phyloP scores from a whole-genome alignment of 495 filamentous ascomycete species.

The Penicillium paxilli region DNA sequence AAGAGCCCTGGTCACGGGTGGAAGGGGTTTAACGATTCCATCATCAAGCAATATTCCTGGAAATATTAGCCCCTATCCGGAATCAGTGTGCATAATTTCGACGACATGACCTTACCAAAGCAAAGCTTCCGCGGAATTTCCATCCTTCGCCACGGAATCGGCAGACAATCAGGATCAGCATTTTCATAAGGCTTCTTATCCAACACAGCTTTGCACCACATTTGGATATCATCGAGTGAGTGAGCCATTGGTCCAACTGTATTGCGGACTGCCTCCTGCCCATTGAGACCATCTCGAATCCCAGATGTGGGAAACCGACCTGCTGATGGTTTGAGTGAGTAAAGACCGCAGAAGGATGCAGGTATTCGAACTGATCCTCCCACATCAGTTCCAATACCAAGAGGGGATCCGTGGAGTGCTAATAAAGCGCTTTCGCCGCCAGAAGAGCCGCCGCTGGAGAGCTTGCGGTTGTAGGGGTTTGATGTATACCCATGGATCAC shows the following conservation, averaged over 20 bases:
- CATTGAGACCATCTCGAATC: neutral
- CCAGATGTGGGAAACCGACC: neutral
- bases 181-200: neutral
- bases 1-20: neutral
- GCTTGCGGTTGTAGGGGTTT: slow-evolving; percentile 49
- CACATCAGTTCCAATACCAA: slow-evolving; percentile 59
- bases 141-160: neutral
- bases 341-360: neutral
- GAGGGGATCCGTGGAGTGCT: slow-evolving; percentile 47
- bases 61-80: too few relatives aligned
- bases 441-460: slow-evolving; percentile 54
- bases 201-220: neutral
- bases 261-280: slow-evolving; percentile 1
- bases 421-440: slow-evolving; percentile 61
- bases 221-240: neutral
- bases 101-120: neutral
- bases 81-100: too few relatives aligned
- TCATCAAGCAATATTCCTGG: neutral
- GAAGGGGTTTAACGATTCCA: neutral
- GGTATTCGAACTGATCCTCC: slow-evolving; percentile 23
- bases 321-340: neutral
- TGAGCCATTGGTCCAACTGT: neutral
- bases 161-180: neutral
- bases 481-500: slow-evolving; percentile 53
- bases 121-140: neutral